Conservation (phyloP, 1,284 basidiomycete species). For the Ustilago cynodontis region DNA sequence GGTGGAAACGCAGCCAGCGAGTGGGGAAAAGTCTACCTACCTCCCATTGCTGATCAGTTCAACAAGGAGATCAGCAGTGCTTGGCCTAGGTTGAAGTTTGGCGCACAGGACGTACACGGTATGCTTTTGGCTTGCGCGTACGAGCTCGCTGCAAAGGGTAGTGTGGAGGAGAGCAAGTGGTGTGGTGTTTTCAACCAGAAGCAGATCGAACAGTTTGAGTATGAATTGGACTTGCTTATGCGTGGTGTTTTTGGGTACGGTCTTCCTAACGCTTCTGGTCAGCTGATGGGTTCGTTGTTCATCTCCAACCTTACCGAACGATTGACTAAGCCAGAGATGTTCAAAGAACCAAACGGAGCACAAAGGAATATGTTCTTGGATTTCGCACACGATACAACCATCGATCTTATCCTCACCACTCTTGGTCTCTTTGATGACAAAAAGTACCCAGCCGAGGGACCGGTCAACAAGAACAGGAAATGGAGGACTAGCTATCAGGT, state of each 20-base stretch:
- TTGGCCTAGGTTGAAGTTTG: conserved; percentile 28
- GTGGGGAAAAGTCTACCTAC: conserved; percentile 72
- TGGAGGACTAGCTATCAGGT: conserved; percentile 72
- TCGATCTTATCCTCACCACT: conserved; percentile 72
- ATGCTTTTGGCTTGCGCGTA: conserved; percentile 74
- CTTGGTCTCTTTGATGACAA: conserved; percentile 71
- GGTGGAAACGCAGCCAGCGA: conserved; percentile 58
- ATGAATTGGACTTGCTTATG: conserved; percentile 74
- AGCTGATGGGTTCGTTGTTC: conserved; percentile 72
- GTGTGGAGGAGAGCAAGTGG: conserved; percentile 70
- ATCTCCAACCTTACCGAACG: conserved; percentile 73
- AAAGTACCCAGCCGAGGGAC: conserved; percentile 64
- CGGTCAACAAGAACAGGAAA: conserved; percentile 67
- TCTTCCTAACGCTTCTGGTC: conserved; percentile 71
- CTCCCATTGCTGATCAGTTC: conserved; percentile 71
- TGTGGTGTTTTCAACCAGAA: conserved; percentile 71
- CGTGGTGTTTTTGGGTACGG: conserved; percentile 73
- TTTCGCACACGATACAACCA: conserved; percentile 74
- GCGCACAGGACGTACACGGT: conserved; percentile 69
- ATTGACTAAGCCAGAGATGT: conserved; percentile 46
- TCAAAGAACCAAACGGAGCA: conserved; percentile 22
- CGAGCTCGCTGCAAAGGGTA: conserved; percentile 71
- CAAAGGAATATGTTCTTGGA: conserved; percentile 67
- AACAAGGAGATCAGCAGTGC: conserved; percentile 68
- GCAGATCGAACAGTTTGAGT: conserved; percentile 72